Base-by-base conservation (phyloP, 805 yeast genomes). In the Candida taoyuanica region DNA sequence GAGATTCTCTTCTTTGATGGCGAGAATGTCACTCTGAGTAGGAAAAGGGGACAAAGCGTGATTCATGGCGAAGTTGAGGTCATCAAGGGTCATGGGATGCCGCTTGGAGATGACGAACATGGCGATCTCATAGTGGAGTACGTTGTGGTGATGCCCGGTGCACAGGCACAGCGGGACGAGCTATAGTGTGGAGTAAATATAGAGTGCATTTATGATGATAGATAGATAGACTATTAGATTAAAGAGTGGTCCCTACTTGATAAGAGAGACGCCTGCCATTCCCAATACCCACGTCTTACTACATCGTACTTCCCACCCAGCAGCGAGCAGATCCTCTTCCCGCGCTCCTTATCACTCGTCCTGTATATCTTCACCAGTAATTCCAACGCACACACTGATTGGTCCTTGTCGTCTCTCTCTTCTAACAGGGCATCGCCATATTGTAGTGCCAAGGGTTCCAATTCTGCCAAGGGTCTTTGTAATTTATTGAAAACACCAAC, bases 41-140 rank as follows among this genome's bases (percentile, higher is more conserved):
- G 96, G 42, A 48, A 53, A 3, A 45, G 50, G 7, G 88, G 89
- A 15, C 63, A 63, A 23, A 53, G 69, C 8, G 78, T 85, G 2
- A 47, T 64, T 31, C 65, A 78, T 52, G 94, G 94, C 3, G 84
- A 86, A 48, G 67, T 83, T 7, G 96, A 93, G 58, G 60, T 70
- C 3, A 48, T 91, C 24, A 63, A 68, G 44, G 88, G 85, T 6
- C 80, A 74, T 51, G 98, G 98, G 17, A 87, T 93, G 97, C 98
- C 98, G 3, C 44, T 68, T 5, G 48, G 53, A 17, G 70, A 64
- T 29, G 77, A 71, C 33, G 71, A 74, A 56, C 67, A 62, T 56
- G 78, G 85, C 48, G 76, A 76, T 50, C 56, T 75, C 46, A 68
- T 59, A 49, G 61, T 76, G 14, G 74, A 75, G 25, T 76, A 74